phyloP scores from a whole-genome alignment of 805 yeast species.

The Myxozyma mucilagina region DNA sequence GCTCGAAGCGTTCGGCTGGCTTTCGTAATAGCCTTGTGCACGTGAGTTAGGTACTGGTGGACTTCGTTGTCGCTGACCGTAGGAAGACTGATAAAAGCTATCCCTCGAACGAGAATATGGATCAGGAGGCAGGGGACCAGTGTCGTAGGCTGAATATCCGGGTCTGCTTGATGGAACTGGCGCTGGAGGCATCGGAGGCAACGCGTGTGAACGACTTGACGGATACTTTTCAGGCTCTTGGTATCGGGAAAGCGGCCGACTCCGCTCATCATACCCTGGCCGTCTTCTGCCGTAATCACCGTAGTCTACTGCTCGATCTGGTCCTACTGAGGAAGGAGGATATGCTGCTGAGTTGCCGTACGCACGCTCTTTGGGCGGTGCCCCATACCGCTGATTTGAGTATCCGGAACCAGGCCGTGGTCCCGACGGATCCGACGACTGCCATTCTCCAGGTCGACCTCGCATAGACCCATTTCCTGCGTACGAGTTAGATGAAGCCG shows the following conservation, averaged over 20 bases:
- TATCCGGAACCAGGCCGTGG: neutral
- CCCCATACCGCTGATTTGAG: neutral
- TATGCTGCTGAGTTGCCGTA: neutral
- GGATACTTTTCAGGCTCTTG: neutral
- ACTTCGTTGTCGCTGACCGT: neutral
- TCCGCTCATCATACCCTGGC: neutral
- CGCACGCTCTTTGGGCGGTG: neutral
- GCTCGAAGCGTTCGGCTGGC: neutral
- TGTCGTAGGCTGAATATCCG: conserved; percentile 7
- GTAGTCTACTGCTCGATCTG: neutral
- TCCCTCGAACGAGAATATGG: conserved; percentile 25
- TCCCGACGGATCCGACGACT: neutral
- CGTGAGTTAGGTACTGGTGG: neutral
- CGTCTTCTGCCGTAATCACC: neutral
- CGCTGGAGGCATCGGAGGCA: conserved; percentile 7
- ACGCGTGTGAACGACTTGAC: neutral
- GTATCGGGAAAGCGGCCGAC: neutral
- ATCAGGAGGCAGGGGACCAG: conserved; percentile 16
- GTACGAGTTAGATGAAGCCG: neutral
- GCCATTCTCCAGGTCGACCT: neutral
- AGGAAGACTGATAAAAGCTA: neutral
- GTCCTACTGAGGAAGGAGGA: neutral
- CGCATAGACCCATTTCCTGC: neutral
- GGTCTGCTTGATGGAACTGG: conserved; percentile 10
- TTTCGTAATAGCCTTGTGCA: conserved; percentile 7